Percentiles rank a stretch among this genome's conserved stretches.
phyloP scores from a whole-genome alignment of 805 yeast species.

The Yarrowia osloensis region DNA sequence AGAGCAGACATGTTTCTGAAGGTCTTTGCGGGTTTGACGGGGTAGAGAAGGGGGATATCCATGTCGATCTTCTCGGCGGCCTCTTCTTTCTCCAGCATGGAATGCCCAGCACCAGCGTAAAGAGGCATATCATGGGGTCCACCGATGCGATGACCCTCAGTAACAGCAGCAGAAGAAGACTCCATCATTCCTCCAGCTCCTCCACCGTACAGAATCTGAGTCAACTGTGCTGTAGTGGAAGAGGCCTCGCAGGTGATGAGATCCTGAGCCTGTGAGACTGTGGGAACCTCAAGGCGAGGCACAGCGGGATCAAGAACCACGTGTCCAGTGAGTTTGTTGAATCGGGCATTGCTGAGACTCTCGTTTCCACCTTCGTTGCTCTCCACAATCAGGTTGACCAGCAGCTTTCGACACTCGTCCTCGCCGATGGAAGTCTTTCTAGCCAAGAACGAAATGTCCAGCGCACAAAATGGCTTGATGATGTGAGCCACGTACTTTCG shows the following conservation, averaged over 20 bases:
- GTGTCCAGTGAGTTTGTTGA: slow-evolving; percentile 16
- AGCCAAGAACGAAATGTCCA: slow-evolving; percentile 13
- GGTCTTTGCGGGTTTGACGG: background rate
- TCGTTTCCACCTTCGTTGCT: slow-evolving; percentile 4
- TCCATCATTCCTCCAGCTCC: slow-evolving; percentile 1
- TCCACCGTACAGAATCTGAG: slow-evolving; percentile 3
- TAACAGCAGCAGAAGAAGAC: background rate
- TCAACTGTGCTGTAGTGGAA: background rate
- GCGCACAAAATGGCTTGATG: slow-evolving; percentile 5
- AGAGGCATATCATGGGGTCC: slow-evolving; percentile 7
- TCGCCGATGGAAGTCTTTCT: slow-evolving; percentile 4
- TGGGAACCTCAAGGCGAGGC: slow-evolving; percentile 15
- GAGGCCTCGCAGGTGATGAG: slow-evolving; percentile 11
- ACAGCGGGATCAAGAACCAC: background rate
- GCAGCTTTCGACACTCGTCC: slow-evolving; percentile 16
- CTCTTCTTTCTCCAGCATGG: slow-evolving; percentile 8
- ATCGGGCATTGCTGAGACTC: background rate
- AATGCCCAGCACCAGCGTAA: background rate
- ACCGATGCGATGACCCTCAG: background rate
- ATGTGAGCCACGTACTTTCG: slow-evolving; percentile 21
- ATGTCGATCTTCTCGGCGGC: background rate
- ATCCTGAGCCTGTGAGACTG: slow-evolving; percentile 5
- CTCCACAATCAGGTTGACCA: slow-evolving; percentile 18
- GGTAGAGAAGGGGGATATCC: slow-evolving; percentile 16
- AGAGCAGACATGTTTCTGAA: slow-evolving; percentile 3